Percentiles rank a stretch among this genome's conserved stretches.
Conservation (phyloP, 2,329 filamentous ascomycete genomes). For the Plectosphaerella sp. region DNA sequence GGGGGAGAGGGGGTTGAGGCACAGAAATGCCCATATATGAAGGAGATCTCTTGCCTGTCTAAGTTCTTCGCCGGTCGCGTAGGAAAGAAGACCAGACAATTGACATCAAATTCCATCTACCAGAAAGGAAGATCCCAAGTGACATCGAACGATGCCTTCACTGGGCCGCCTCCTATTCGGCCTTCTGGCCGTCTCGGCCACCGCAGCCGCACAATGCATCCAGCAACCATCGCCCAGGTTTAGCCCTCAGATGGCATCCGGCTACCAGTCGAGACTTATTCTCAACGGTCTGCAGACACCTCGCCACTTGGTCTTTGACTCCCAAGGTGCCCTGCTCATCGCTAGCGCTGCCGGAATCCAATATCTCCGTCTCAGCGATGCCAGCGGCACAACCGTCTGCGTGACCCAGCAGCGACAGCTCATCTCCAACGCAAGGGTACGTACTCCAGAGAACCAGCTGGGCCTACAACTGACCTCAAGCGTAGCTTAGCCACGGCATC, state of each 20-base stretch:
- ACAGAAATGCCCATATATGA: too few species aligned
- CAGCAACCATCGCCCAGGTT: constrained; percentile 6
- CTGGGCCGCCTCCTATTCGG: background rate
- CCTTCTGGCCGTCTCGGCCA: background rate
- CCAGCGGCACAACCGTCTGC: constrained; percentile 21
- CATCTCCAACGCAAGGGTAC: constrained; percentile 19
- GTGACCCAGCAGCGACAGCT: constrained; percentile 22
- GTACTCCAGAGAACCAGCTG: background rate
- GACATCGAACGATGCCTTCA: too few species aligned
- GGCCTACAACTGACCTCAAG: background rate
- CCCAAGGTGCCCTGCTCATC: constrained; percentile 30
- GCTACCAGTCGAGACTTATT: constrained; percentile 20
- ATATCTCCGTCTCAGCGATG: constrained; percentile 25
- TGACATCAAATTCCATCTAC: too few species aligned
- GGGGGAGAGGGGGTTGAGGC: too few species aligned
- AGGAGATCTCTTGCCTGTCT: too few species aligned
- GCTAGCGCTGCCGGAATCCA: constrained; percentile 26
- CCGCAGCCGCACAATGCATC: constrained; percentile 6
- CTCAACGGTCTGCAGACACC: constrained; percentile 18
- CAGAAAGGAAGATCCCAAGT: too few species aligned
- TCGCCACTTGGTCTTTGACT: constrained; percentile 29
- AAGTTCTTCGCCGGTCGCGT: too few species aligned
- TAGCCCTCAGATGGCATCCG: constrained; percentile 14
- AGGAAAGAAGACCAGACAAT: too few species aligned
- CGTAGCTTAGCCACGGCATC: constrained; percentile 33